Evolutionary conservation across 345 rosid species (phyloP).

Genomic region (Gossypium anomalum): DNA sequence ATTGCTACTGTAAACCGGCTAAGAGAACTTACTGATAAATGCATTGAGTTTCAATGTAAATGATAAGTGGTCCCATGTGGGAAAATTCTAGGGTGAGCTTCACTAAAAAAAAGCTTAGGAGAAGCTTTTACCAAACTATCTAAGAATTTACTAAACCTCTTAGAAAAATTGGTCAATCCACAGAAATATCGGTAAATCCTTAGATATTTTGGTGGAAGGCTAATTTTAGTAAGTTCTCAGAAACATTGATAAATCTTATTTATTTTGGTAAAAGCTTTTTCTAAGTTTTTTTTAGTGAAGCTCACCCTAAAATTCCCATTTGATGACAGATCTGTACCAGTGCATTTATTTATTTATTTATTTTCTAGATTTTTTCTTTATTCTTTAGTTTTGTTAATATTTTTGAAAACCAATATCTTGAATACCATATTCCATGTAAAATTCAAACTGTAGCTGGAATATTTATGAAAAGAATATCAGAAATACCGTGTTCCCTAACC

Average conservation of each 20-base stretch:
- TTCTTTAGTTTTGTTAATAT: neutral
- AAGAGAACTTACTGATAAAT: constrained; percentile 4
- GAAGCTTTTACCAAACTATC: too few species aligned
- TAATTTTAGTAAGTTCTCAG: too few species aligned
- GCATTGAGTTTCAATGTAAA: constrained; percentile 22
- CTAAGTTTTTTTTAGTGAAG: too few species aligned
- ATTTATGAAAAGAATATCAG: neutral
- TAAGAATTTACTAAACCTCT: too few species aligned
- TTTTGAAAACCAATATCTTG: neutral
- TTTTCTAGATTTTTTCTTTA: neutral
- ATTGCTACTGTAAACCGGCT: neutral
- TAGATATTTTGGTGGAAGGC: too few species aligned
- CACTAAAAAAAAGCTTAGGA: too few species aligned
- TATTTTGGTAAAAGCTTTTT: too few species aligned
- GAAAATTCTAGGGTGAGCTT: too few species aligned
- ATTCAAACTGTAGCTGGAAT: neutral
- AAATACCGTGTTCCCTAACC: neutral
- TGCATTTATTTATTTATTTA: neutral
- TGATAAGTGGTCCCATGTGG: constrained; percentile 26
- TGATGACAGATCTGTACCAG: neutral
- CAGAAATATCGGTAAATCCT: too few species aligned
- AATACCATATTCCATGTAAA: neutral
- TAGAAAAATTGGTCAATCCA: too few species aligned
- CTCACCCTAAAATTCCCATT: neutral
- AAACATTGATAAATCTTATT: too few species aligned